phyloP scores from a whole-genome alignment of 768 basidiomycete species.

The Tylopilus cervinicoccineus region DNA sequence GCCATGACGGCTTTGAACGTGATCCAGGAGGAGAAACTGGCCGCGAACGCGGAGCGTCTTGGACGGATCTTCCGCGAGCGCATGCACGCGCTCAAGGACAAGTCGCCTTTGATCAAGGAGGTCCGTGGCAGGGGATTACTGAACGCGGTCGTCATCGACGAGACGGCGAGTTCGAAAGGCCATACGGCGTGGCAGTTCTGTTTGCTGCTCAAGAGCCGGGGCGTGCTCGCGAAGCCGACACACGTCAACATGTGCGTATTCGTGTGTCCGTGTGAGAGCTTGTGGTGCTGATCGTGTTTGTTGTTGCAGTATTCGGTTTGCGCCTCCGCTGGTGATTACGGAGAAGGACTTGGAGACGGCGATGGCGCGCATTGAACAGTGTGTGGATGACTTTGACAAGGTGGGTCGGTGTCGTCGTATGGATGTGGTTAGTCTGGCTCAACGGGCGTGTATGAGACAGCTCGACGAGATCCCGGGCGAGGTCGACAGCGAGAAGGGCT shows the following conservation, averaged over 20 bases:
- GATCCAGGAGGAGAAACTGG: conserved; percentile 82
- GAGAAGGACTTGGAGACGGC: conserved; percentile 79
- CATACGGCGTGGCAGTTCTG: conserved; percentile 96
- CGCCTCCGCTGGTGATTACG: conserved; percentile 92
- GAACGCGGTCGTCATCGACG: conserved; percentile 93
- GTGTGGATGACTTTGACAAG: conserved; percentile 75
- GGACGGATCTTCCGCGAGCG: conserved; percentile 78
- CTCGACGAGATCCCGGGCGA: conserved; percentile 63
- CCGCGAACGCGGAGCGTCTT: conserved; percentile 71
- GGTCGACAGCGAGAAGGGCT: conserved; percentile 57
- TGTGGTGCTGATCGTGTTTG: not conserved
- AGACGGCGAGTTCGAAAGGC: conserved; percentile 68
- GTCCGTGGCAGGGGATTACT: conserved; percentile 87
- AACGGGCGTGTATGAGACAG: conserved; percentile 26
- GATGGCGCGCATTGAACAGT: conserved; percentile 71
- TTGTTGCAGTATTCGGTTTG: conserved; percentile 79
- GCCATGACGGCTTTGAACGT: conserved; percentile 90
- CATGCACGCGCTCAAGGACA: conserved; percentile 45
- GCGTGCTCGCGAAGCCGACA: conserved; percentile 93
- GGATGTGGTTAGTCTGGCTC: not conserved
- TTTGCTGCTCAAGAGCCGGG: conserved; percentile 84
- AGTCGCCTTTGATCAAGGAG: conserved; percentile 65
- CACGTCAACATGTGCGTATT: conserved; percentile 83
- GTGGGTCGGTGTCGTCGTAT: conserved; percentile 37
- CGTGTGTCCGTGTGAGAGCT: not conserved